A percentile compares a stretch with the other conserved stretches of the same genome.
These are phyloP conservation scores for Vigna unguiculata DNA, from an alignment of 306 rosid genomes.

Conservation along the genomic window DNA sequence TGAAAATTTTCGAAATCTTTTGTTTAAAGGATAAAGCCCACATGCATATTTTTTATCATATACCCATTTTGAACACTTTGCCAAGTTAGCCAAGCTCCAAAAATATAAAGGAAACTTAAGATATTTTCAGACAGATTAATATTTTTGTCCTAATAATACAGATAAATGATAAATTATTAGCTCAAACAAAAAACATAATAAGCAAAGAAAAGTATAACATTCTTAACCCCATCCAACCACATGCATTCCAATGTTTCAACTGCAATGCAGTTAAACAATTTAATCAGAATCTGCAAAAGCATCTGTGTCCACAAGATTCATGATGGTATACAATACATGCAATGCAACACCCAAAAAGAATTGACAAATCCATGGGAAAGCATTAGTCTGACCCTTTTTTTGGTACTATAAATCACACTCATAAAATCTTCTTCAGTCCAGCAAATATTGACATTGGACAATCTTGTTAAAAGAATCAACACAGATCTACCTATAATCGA, in stretches of 20 bases:
- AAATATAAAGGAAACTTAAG: neutral
- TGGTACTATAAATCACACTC: constrained; percentile 49
- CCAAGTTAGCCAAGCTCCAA: neutral
- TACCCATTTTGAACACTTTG: neutral
- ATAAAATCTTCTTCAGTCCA: constrained; percentile 36
- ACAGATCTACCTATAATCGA: constrained; percentile 36
- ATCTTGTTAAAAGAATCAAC: constrained; percentile 45
- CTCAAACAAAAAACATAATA: constrained; percentile 10
- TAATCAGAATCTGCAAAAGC: constrained; percentile 41
- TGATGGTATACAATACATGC: constrained; percentile 52
- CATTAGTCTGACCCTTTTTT: constrained; percentile 37
- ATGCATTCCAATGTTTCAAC: constrained; percentile 27
- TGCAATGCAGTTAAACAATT: constrained; percentile 50
- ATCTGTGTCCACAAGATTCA: constrained; percentile 48
- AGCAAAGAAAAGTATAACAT: constrained; percentile 16
- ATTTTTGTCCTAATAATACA: neutral
- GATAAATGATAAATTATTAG: constrained; percentile 7
- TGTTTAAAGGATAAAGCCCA: neutral
- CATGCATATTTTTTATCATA: neutral
- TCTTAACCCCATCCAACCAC: constrained; percentile 34
- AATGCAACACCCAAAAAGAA: constrained; percentile 43
- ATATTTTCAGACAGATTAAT: neutral
- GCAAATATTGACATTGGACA: constrained; percentile 34
- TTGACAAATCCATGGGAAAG: constrained; percentile 46
- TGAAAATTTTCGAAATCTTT: neutral